Evolutionary conservation across 331 rosid genomes (phyloP).

Genomic region (Pyrus hybrid): DNA sequence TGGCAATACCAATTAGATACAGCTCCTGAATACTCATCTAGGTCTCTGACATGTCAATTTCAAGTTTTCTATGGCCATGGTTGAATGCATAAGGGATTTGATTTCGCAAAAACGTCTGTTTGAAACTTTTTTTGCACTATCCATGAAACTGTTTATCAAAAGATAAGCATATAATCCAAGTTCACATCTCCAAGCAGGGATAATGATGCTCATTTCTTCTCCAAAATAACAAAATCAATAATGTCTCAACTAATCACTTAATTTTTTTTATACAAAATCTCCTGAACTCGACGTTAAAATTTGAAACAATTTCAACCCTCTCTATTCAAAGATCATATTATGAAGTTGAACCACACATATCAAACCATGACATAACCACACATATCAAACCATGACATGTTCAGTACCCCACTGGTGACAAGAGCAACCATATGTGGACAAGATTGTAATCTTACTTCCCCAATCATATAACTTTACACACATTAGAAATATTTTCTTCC

Average conservation of each 20-base stretch:
- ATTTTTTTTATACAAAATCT: neutral
- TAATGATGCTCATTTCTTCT: neutral
- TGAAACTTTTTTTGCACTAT: neutral
- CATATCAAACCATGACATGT: neutral
- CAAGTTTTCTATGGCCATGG: neutral
- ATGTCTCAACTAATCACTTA: neutral
- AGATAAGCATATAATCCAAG: neutral
- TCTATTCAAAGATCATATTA: neutral
- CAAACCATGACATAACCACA: neutral
- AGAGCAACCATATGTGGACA: neutral
- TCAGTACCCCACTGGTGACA: neutral
- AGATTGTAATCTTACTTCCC: neutral
- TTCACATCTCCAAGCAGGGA: neutral
- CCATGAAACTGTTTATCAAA: neutral
- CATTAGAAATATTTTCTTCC: neutral
- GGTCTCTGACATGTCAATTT: neutral
- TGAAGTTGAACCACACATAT: neutral
- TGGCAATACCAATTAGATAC: neutral
- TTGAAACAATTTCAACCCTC: neutral
- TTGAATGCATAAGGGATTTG: neutral
- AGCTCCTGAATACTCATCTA: neutral
- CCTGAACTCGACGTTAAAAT: neutral
- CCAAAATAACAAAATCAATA: too few species aligned
- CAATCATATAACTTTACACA: neutral
- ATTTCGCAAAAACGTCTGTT: neutral